Percentiles rank a stretch among this genome's conserved stretches.
Conservation (phyloP, 1,139 yeast genomes). For the Blastobotrys serpentis region DNA sequence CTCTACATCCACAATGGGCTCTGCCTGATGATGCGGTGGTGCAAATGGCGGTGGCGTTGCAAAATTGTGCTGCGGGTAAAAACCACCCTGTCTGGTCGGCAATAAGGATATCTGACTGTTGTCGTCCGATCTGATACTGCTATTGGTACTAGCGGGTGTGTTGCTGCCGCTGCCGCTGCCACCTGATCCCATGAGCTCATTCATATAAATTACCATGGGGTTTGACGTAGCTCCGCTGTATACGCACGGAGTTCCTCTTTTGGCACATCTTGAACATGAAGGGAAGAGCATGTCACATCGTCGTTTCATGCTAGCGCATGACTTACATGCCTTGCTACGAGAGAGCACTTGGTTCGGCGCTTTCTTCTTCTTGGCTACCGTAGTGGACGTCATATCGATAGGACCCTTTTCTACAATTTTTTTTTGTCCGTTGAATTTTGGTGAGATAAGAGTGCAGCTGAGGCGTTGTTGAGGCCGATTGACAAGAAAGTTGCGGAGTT, state of each 20-base stretch:
- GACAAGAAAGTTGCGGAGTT: background rate
- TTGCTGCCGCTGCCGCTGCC: background rate
- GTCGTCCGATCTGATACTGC: conserved; percentile 8
- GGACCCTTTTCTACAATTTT: background rate
- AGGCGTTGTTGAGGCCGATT: background rate
- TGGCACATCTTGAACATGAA: conserved; percentile 23
- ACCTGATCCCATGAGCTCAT: background rate
- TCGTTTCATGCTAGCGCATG: conserved; percentile 24
- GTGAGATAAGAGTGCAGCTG: background rate
- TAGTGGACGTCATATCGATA: background rate
- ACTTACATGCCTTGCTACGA: conserved; percentile 23
- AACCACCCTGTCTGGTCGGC: conserved; percentile 1
- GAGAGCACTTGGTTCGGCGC: conserved; percentile 11
- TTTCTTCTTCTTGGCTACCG: conserved; percentile 4
- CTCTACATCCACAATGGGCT: conserved; percentile 3
- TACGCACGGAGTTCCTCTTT: conserved; percentile 18
- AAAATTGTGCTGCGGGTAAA: background rate
- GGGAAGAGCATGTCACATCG: conserved; percentile 28
- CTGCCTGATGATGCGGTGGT: background rate
- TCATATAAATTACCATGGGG: conserved; percentile 19
- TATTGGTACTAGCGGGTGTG: no score
- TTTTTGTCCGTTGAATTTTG: background rate
- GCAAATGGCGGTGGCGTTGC: background rate
- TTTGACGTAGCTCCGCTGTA: conserved; percentile 20
- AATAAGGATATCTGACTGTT: no score